Percentiles rank a stretch among this genome's conserved stretches.
phyloP scores from a whole-genome alignment of 768 basidiomycete species.

The Psilocybe sp. region DNA sequence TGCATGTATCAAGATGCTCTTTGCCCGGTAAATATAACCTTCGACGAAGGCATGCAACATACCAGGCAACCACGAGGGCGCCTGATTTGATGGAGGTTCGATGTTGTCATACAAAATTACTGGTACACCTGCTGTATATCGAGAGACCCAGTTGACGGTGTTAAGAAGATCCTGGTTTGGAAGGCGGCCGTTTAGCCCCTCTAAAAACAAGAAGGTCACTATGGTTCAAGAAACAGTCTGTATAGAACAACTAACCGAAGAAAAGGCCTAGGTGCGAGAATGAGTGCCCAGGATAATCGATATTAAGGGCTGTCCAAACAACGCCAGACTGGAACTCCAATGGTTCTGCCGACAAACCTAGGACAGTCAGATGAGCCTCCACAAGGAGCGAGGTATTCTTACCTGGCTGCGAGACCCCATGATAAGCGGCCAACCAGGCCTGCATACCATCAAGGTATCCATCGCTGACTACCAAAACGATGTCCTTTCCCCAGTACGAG shows the following conservation, averaged over 20 bases:
- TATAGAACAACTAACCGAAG: constrained; percentile 58
- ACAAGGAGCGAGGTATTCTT: constrained; percentile 2
- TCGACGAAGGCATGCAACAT: constrained; percentile 41
- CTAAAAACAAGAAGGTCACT: constrained; percentile 36
- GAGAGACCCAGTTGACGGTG: constrained; percentile 70
- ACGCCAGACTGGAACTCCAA: constrained; percentile 75
- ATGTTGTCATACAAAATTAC: constrained; percentile 79
- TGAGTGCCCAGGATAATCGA: constrained; percentile 96
- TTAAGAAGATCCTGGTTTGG: constrained; percentile 97
- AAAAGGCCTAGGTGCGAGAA: constrained; percentile 96
- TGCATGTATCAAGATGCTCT: constrained; percentile 68
- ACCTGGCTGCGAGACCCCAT: constrained; percentile 69
- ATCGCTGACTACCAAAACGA: constrained; percentile 87
- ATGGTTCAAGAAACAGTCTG: neutral
- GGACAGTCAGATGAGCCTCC: neutral
- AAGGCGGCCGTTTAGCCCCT: constrained; percentile 91
- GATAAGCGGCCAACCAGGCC: constrained; percentile 87
- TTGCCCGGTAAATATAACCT: constrained; percentile 55
- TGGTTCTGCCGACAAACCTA: constrained; percentile 66
- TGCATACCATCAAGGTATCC: constrained; percentile 90
- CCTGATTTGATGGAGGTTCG: constrained; percentile 26
- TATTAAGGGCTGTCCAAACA: constrained; percentile 92
- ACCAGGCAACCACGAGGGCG: constrained; percentile 41
- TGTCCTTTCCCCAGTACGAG: constrained; percentile 93
- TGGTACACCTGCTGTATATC: constrained; percentile 72